These are phyloP conservation scores for Cryptococcus sp. DNA, from an alignment of 1,284 basidiomycete genomes.

Conservation along the genomic window DNA sequence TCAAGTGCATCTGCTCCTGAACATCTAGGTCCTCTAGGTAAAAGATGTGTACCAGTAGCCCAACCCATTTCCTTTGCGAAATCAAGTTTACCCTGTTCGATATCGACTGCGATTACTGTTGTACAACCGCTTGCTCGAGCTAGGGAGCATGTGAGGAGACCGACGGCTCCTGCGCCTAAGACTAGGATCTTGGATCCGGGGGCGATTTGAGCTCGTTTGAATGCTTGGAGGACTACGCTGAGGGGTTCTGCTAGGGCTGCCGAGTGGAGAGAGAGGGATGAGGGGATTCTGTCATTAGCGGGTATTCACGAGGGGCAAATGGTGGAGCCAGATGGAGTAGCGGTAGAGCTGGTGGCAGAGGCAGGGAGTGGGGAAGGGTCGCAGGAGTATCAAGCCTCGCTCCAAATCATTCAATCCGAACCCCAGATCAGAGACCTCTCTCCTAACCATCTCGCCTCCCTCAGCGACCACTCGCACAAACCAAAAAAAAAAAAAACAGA, in stretches of 20 bases:
- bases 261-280: constrained; percentile 66
- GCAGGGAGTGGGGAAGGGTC: too few species aligned
- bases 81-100: constrained; percentile 71
- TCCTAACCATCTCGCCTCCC: neutral
- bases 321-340: too few species aligned
- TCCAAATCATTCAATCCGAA: too few species aligned
- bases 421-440: too few species aligned
- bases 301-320: too few species aligned
- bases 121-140: constrained; percentile 68
- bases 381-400: too few species aligned
- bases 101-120: constrained; percentile 73
- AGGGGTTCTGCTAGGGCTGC: constrained; percentile 88
- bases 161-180: constrained; percentile 87
- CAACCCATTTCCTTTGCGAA: constrained; percentile 72
- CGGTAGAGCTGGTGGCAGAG: too few species aligned
- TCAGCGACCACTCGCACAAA: constrained; percentile 1
- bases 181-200: constrained; percentile 71
- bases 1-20: constrained; percentile 62
- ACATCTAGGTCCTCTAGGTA: constrained; percentile 54
- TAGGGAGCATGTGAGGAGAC: constrained; percentile 76
- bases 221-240: constrained; percentile 80
- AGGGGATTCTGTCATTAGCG: constrained; percentile 58
- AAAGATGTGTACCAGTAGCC: constrained; percentile 65
- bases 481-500: neutral
- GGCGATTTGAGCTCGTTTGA: constrained; percentile 61